Conservation (phyloP, 2,329 filamentous ascomycete species). For the Hymenoscyphus occultus region DNA sequence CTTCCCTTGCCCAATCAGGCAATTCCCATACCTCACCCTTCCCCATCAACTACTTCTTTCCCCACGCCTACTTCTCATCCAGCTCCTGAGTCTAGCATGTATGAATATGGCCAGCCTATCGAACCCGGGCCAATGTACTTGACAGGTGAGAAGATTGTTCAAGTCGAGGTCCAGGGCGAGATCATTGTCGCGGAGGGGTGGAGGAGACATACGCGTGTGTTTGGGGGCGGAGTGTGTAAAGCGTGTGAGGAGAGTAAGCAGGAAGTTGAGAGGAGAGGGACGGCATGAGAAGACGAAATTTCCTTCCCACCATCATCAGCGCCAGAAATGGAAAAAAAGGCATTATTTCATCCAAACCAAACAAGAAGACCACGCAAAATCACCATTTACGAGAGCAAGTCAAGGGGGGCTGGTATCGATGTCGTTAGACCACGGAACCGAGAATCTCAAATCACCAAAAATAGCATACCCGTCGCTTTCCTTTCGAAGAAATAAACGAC, state of each 20-base stretch:
- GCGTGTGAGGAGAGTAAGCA: conserved; percentile 29
- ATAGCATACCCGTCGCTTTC: background rate
- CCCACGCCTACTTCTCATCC: conserved; percentile 7
- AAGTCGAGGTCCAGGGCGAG: conserved; percentile 26
- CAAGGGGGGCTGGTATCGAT: background rate
- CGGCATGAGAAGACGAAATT: conserved; percentile 1
- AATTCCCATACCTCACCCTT: conserved; percentile 3
- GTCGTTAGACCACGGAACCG: background rate
- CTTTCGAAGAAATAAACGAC: too few relatives aligned
- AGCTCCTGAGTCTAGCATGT: conserved; percentile 1
- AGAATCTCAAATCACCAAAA: background rate
- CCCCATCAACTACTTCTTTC: conserved; percentile 5
- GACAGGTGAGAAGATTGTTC: conserved; percentile 10
- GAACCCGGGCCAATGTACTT: conserved; percentile 23
- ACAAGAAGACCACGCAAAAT: background rate
- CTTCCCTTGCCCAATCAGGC: conserved; percentile 8
- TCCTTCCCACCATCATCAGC: background rate
- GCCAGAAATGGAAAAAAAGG: background rate
- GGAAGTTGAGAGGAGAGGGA: conserved; percentile 12
- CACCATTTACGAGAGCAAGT: background rate
- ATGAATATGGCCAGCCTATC: conserved; percentile 9
- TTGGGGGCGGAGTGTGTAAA: conserved; percentile 33
- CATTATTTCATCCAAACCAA: background rate
- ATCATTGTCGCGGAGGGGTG: conserved; percentile 30
- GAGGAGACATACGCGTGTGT: conserved; percentile 34